Evolutionary conservation across 139 green algal genomes (phyloP).

Genomic region (Chlorella vulgaris): DNA sequence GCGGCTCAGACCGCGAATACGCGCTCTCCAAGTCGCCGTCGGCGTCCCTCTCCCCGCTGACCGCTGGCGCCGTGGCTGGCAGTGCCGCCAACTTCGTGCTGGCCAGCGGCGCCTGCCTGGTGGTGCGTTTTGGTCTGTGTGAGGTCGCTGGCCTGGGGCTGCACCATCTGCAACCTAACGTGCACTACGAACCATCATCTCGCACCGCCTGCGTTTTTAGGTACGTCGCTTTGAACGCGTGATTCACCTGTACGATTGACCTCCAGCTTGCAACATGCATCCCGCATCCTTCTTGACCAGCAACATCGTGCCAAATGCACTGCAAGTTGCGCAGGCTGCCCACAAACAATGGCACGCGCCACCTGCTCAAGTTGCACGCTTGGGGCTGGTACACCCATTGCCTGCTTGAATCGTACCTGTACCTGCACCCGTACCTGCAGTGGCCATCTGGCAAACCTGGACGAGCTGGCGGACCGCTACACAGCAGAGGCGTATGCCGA

Average conservation of each 20-base stretch:
- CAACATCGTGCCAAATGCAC: too few species aligned
- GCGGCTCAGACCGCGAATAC: not conserved
- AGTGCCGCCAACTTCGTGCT: not conserved
- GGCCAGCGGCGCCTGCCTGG: constrained; percentile 18
- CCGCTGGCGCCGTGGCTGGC: not conserved
- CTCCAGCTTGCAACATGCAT: not conserved
- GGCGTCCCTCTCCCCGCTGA: not conserved
- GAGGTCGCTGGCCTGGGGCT: constrained; percentile 41
- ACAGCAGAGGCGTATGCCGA: not conserved
- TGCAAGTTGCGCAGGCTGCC: too few species aligned
- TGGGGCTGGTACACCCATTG: not conserved
- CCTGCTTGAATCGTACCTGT: not conserved
- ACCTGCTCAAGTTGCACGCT: too few species aligned
- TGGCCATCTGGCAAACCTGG: constrained; percentile 61
- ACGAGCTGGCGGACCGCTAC: constrained; percentile 55
- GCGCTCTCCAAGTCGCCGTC: not conserved
- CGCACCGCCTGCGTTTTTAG: constrained; percentile 40
- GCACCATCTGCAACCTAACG: constrained; percentile 44
- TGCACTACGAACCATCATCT: constrained; percentile 46
- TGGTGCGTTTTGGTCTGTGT: constrained; percentile 39
- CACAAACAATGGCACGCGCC: too few species aligned
- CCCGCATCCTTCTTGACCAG: not conserved
- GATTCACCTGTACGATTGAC: too few species aligned
- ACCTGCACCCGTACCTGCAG: constrained; percentile 24
- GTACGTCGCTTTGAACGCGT: not conserved